Evolutionary conservation across 495 filamentous ascomycete species (phyloP).

Genomic region (Podospora pseudocomata): DNA sequence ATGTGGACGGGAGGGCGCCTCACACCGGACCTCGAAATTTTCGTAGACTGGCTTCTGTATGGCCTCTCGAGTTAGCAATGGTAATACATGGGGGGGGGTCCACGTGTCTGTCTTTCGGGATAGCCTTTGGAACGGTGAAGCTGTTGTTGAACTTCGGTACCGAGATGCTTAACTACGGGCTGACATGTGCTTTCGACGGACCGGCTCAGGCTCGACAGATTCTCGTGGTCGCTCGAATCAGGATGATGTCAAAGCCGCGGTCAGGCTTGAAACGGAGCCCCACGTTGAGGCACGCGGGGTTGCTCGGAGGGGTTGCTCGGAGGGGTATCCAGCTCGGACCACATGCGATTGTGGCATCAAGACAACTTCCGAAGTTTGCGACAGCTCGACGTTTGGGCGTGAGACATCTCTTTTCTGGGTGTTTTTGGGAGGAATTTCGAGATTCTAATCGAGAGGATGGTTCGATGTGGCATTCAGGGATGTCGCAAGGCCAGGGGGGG

Average conservation of each 20-base stretch:
- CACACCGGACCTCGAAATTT: neutral
- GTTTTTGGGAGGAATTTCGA: neutral
- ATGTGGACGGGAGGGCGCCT: neutral
- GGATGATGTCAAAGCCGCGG: neutral
- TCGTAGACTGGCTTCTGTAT: neutral
- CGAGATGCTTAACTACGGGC: neutral
- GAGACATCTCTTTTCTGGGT: too few relatives aligned
- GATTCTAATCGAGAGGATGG: neutral
- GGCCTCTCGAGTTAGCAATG: neutral
- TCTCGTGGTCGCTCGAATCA: neutral
- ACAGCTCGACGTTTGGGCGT: too few relatives aligned
- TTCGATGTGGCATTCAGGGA: constrained; percentile 1
- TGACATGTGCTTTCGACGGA: neutral
- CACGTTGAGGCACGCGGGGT: neutral
- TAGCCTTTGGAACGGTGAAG: neutral
- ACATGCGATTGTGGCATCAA: neutral
- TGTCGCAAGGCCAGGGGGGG: neutral
- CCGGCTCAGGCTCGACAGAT: neutral
- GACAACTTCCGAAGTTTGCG: too few relatives aligned
- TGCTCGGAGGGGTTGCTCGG: neutral
- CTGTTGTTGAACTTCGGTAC: neutral
- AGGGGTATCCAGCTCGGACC: neutral
- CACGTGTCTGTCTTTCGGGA: neutral
- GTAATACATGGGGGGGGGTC: neutral
- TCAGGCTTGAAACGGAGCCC: neutral